Conservation (phyloP, 2,329 filamentous ascomycete species). For the Xylariales sp. region DNA sequence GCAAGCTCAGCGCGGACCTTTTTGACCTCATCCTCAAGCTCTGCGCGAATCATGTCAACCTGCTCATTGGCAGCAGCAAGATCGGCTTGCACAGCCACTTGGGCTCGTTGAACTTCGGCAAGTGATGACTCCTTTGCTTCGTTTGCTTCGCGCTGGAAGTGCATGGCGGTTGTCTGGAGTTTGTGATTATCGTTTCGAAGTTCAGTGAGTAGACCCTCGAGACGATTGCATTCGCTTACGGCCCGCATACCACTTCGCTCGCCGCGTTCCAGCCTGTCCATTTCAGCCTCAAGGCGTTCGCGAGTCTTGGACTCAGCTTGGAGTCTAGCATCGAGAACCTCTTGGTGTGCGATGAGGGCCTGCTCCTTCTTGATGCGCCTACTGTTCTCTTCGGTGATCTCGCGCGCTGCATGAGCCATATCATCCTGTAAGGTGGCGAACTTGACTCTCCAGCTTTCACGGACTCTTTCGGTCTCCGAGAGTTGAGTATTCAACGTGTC, state of each 20-base stretch:
- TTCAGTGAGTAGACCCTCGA: slow-evolving; percentile 51
- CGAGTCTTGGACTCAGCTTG: slow-evolving; percentile 69
- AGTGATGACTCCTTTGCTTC: slow-evolving; percentile 77
- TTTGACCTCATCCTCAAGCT: slow-evolving; percentile 74
- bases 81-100: slow-evolving; percentile 73
- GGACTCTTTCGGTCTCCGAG: slow-evolving; percentile 78
- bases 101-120: slow-evolving; percentile 75
- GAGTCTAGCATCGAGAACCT: slow-evolving; percentile 72
- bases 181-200: slow-evolving; percentile 64
- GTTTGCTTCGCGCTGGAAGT: slow-evolving; percentile 76
- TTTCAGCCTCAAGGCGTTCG: slow-evolving; percentile 62
- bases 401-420: slow-evolving; percentile 72
- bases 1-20: slow-evolving; percentile 70
- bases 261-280: slow-evolving; percentile 59
- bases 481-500: slow-evolving; percentile 72
- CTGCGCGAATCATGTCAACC: slow-evolving; percentile 75
- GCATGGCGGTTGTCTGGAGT: slow-evolving; percentile 63
- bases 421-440: slow-evolving; percentile 83
- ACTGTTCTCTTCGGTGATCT: slow-evolving; percentile 79
- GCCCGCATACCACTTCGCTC: slow-evolving; percentile 63
- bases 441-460: slow-evolving; percentile 78
- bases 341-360: slow-evolving; percentile 71
- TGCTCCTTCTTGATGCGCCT: slow-evolving; percentile 75
- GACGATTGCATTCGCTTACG: slow-evolving; percentile 56
- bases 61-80: slow-evolving; percentile 80